Base-by-base conservation (phyloP, 345 rosid species). In the Gossypium turneri region DNA sequence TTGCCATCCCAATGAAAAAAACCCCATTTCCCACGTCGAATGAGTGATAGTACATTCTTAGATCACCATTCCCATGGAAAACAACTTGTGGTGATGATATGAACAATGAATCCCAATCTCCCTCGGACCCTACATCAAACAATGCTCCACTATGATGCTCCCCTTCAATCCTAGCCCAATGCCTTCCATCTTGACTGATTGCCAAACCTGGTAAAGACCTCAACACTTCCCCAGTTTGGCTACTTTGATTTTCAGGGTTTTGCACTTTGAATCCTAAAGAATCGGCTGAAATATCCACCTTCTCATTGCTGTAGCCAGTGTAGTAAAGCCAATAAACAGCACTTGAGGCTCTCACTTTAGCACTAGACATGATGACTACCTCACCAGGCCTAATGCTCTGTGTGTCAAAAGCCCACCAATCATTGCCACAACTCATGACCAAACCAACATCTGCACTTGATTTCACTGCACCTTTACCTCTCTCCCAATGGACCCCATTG, bases 81-180 rank as follows among this genome's bases (percentile, higher is more conserved):
- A 91, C 86, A 38, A 90, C 97, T 41, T 88, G 89, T 17, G 97
- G 92, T 0, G 86, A 80, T n/a, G 97, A 87, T 51, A 91, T 82
- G 61, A 84, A 91, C 58, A 82, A 73, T 27, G 88, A 91, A 84
- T 94, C 98, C 95, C 95, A 94, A n/a, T 91, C 96, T 71, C 79
- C 67, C 9, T 83, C 90, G 22, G 82, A 61, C 44, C 98, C 98
- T 27, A 89, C 90, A 79, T 91, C 97, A 24, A 92, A 88, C 80
- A 94, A 69, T 12, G 94, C 93, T 38, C 92, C 94, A 70, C 93
- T 89, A 60, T 90, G 93, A 78, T 92, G 91, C 64, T 90, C 94
- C 51, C 98, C 94, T 85, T 94, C 96, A 73, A 94, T 90, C 80
- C 93, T 90, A 51, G 94, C 97, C 98, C 97, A 94, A 63, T 92